Base-by-base conservation (phyloP, 2,329 filamentous ascomycete genomes). In the Orbilia ellipsospora region DNA sequence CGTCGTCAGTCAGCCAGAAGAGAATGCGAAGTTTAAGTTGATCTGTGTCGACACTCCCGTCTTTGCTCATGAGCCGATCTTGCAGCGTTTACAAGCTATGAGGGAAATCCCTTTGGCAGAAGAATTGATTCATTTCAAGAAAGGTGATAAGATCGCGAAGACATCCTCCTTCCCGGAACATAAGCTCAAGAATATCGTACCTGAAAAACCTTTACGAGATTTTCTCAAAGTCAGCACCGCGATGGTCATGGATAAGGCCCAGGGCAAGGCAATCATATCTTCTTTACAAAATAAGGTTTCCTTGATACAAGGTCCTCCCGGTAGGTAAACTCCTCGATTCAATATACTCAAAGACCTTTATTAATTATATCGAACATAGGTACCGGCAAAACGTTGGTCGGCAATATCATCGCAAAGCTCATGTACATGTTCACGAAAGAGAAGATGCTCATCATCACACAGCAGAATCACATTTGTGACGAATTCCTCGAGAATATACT, bases 321-420 rank as follows among this genome's bases (percentile, higher is more conserved):
- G 88, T 88, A 83, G 73, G 82, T 42, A 40, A 12, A 13, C 0
- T 23, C 45, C 1, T 5, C 26, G 6, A 12, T 15, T 36, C 13
- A 20, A 55, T 56, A 77, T 73, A 64, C 31, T 45, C 20, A 55
- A 15, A 56, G 54, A 15, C 28, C 40, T 45, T 8, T 23, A 4
- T 28, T 59, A 18, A 54, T 57, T 36, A 6, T 36, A 6, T 36
- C 5, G 2, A 36, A 7, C 45, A 65, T 23, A 76, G 73, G 89
- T 90, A 0, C 93, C 90, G 0, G 91, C 0, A 94, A 94, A 78
- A 92, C 90, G 0, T 92, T 92, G 76, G 86, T 92, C 1, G 91
- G 91, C 0, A 88, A 90, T 0, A 82, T 90, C 1, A 83, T 90
- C 0, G 86, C 87, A 0, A 88, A 89, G 62, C 81, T 84, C 0